A percentile compares a stretch with the other conserved stretches of the same genome.
phyloP scores from a whole-genome alignment of 108 stramenopile species.

The Skeletonema potamos region DNA sequence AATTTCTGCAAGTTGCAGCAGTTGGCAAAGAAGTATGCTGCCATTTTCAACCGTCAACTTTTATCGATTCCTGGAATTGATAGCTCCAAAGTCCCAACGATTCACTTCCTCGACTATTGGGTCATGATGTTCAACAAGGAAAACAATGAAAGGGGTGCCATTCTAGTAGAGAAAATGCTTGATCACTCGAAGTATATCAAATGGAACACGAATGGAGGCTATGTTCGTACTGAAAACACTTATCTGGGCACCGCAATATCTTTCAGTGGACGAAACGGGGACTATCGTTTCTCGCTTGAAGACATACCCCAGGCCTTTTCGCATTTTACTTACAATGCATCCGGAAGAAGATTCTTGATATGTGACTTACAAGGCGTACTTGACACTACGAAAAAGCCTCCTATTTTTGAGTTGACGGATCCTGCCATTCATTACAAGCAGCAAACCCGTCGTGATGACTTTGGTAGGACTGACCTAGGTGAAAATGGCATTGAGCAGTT shows the following conservation, averaged over 20 bases:
- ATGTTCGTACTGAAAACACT: constrained; percentile 5
- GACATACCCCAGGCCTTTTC: constrained; percentile 57
- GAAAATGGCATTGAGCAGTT: constrained; percentile 48
- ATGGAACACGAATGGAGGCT: constrained; percentile 47
- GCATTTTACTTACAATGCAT: constrained; percentile 47
- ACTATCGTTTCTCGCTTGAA: constrained; percentile 4
- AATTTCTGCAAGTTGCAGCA: constrained; percentile 35
- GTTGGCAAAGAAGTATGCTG: constrained; percentile 16
- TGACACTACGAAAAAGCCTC: not conserved
- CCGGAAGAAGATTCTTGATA: constrained; percentile 39
- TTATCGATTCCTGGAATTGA: constrained; percentile 22
- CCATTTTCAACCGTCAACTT: constrained; percentile 17
- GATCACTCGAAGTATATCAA: constrained; percentile 40
- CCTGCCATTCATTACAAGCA: constrained; percentile 53
- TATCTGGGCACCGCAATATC: not conserved
- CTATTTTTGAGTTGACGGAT: constrained; percentile 52
- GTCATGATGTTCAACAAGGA: constrained; percentile 30
- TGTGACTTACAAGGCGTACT: constrained; percentile 63
- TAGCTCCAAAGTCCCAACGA: constrained; percentile 3
- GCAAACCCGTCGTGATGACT: constrained; percentile 25
- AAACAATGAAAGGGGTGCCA: not conserved
- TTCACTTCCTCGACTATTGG: constrained; percentile 47
- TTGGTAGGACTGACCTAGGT: constrained; percentile 51
- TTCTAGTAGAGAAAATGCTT: constrained; percentile 50
- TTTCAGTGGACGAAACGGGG: not conserved